Base-by-base conservation (phyloP, 768 basidiomycete genomes). In the Leccinellum rugosiceps region DNA sequence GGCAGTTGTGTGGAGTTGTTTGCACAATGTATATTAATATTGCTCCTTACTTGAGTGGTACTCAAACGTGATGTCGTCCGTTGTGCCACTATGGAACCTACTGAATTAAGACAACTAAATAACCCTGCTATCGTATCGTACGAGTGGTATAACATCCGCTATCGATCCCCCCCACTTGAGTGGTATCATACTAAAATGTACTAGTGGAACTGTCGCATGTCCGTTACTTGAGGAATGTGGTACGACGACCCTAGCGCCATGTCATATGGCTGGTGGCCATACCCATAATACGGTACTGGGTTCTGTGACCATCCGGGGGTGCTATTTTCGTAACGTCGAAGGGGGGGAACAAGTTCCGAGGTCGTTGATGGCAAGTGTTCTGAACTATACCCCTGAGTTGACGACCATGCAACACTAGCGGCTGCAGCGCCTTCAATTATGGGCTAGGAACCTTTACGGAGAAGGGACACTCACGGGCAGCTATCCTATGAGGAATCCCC, bases 401-500 rank as follows among this genome's bases (percentile, higher is more conserved):
- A 19, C 59, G 56, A 41, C n/a, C 41, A 58, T 55, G 47, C 30
- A 55, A 34, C n/a, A 7, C 31, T 56, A 48, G 49, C 28, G 35
- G 35, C 25, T 26, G 41, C 32, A n/a, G 50, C 14, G 15, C 61
- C 56, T 59, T 56, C 67, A 63, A n/a, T 53, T 49, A 14, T 54
- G 26, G 57, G 31, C 28, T 38, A 21, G 55, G 23, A 11, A 11
- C 38, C 50, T 35, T 8, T 38, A 26, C 11, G 14, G 5, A 47
- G 45, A 51, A 38, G 23, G 51, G 31, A 45, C 7, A 68, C 68
- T 17, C 17, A 68, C 66, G 54, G 7, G 50, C 0, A 50, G 28
- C 9, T 45, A 46, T 48, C n/a, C 44, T 50, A n/a, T n/a, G 3
- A 3, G 46, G 44, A 34, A 51, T 38, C 4, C 2, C 17, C 28